Conservation (phyloP, 306 rosid genomes). For the Dalbergia oliveri region DNA sequence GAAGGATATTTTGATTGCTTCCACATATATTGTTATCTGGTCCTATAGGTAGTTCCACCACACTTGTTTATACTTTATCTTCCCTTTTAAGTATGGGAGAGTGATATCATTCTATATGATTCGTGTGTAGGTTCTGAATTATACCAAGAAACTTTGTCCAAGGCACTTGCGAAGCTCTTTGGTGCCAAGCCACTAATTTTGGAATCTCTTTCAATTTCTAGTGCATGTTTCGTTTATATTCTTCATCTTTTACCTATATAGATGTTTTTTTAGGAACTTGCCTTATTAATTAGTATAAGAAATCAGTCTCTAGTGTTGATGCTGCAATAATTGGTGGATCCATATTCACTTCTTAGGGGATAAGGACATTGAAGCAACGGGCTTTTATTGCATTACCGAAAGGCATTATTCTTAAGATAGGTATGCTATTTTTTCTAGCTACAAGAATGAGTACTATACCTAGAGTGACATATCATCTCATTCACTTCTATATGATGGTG, state of each 20-base stretch:
- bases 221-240: conserved; percentile 64
- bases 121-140: conserved; percentile 87
- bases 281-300: neutral
- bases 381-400: conserved; percentile 37
- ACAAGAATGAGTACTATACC: neutral
- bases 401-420: conserved; percentile 15
- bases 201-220: conserved; percentile 82
- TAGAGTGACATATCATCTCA: neutral
- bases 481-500: neutral
- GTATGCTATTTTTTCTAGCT: conserved; percentile 51
- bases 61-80: conserved; percentile 30
- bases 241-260: no score
- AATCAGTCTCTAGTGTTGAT: neutral
- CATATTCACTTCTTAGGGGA: no score
- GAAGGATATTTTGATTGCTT: conserved; percentile 75
- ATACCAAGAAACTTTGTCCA: conserved; percentile 89
- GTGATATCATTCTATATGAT: conserved; percentile 27
- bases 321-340: no score
- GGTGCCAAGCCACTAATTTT: conserved; percentile 77
- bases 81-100: conserved; percentile 15
- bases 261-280: conserved; percentile 15
- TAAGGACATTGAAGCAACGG: no score
- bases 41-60: conserved; percentile 74
- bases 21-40: conserved; percentile 88
- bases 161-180: conserved; percentile 93